A percentile compares a stretch with the other conserved stretches of the same genome.
These are phyloP conservation scores for Porogramme epimiltina DNA, from an alignment of 1,284 basidiomycete genomes.

Conservation along the genomic window DNA sequence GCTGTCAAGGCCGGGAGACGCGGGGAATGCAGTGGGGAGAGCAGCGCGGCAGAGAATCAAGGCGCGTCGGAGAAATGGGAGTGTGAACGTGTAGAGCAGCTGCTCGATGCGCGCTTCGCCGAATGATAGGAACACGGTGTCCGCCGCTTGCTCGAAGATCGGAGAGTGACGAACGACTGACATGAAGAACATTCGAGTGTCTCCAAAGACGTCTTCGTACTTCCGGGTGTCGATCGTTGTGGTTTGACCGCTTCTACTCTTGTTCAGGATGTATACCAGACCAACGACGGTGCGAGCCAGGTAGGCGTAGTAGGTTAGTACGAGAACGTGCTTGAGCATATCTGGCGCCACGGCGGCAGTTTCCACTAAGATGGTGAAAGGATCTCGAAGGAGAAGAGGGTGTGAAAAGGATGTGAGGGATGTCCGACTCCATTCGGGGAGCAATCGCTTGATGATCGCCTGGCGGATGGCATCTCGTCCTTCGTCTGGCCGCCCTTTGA, in stretches of 20 bases:
- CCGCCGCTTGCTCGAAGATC: conserved; percentile 78
- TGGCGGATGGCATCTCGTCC: conserved; percentile 75
- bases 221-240: conserved; percentile 44
- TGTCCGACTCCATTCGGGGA: conserved; percentile 89
- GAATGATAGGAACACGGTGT: conserved; percentile 73
- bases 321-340: conserved; percentile 82
- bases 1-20: conserved; percentile 37
- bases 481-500: conserved; percentile 68
- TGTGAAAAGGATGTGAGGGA: conserved; percentile 73
- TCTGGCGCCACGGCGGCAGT: conserved; percentile 87
- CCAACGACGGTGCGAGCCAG: conserved; percentile 85
- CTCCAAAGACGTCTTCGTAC: conserved; percentile 72
- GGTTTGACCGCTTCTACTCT: conserved; percentile 57
- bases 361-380: conserved; percentile 86
- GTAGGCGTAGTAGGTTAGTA: conserved; percentile 87
- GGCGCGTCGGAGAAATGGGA: conserved; percentile 92
- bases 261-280: conserved; percentile 77
- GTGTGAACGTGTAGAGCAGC: conserved; percentile 85
- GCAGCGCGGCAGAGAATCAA: conserved; percentile 85
- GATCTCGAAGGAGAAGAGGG: conserved; percentile 84
- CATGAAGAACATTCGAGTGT: conserved; percentile 84
- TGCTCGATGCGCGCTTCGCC: conserved; percentile 84
- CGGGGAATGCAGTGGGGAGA: conserved; percentile 62
- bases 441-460: conserved; percentile 82
- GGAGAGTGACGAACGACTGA: conserved; percentile 80